These are phyloP conservation scores for Aspergillus fructus DNA, from an alignment of 2,329 filamentous ascomycete species.

Conservation along the genomic window DNA sequence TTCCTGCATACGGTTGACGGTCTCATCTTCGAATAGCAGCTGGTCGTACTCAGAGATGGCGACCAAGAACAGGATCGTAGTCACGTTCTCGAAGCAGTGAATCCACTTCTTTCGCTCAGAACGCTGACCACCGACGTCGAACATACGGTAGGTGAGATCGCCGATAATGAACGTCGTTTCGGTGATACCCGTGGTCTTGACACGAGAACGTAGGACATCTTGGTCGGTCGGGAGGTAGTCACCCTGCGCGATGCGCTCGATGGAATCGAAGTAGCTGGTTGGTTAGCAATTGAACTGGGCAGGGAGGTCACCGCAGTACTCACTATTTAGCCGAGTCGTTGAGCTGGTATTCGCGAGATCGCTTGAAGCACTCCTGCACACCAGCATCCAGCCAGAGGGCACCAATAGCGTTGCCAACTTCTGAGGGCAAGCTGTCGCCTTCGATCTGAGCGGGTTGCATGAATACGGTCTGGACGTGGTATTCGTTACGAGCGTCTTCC, in stretches of 20 bases:
- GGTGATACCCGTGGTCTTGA: slow-evolving; percentile 96
- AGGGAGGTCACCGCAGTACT: slow-evolving; percentile 38
- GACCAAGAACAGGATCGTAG: slow-evolving; percentile 92
- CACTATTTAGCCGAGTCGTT: slow-evolving; percentile 97
- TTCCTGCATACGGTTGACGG: slow-evolving; percentile 76
- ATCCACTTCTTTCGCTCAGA: slow-evolving; percentile 99
- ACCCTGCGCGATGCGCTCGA: slow-evolving; percentile 82
- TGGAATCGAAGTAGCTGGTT: slow-evolving; percentile 89
- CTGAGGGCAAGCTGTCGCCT: slow-evolving; percentile 87
- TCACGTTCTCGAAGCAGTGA: slow-evolving; percentile 97
- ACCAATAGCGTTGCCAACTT: slow-evolving; percentile 90
- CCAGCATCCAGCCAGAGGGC: slow-evolving; percentile 90
- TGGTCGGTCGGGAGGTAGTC: slow-evolving; percentile 96
- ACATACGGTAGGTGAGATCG: slow-evolving; percentile 94
- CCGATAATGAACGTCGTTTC: slow-evolving; percentile 96
- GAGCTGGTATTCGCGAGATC: slow-evolving; percentile 91
- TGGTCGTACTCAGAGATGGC: slow-evolving; percentile 98
- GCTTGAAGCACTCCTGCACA: slow-evolving; percentile 92
- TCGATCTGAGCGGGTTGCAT: slow-evolving; percentile 98
- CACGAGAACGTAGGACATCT: slow-evolving; percentile 91
- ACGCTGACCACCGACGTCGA: slow-evolving; percentile 92
- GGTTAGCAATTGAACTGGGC: slow-evolving; percentile 26
- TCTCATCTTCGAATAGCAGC: slow-evolving; percentile 93
- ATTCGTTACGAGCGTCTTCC: slow-evolving; percentile 89
- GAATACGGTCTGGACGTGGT: slow-evolving; percentile 97